These are phyloP conservation scores for Neonectria coccinea DNA, from an alignment of 2,329 filamentous ascomycete genomes.

Conservation along the genomic window DNA sequence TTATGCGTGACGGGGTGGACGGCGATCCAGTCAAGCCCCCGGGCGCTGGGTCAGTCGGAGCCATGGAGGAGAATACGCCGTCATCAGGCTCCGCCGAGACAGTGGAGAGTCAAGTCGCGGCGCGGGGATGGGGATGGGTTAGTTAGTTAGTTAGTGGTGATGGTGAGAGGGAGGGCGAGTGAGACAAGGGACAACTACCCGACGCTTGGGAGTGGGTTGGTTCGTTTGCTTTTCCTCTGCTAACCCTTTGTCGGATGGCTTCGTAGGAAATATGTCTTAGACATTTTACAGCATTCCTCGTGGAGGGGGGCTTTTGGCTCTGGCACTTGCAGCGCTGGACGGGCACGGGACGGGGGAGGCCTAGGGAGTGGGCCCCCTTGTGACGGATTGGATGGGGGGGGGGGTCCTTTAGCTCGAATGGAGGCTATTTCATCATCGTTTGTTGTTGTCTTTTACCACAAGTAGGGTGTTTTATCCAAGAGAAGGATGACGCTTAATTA, in stretches of 20 bases:
- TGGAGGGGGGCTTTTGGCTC: not conserved
- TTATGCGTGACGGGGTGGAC: conserved; percentile 3
- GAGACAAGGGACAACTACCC: conserved; percentile 10
- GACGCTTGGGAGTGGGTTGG: conserved; percentile 1
- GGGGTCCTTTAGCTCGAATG: too few species aligned
- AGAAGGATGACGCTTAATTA: too few species aligned
- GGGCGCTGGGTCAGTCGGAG: conserved; percentile 18
- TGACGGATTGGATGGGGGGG: not conserved
- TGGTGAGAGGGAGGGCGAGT: conserved; percentile 5
- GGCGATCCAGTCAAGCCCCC: conserved; percentile 6
- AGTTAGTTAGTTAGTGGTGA: not conserved
- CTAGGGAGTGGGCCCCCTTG: not conserved
- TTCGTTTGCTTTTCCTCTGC: too few species aligned
- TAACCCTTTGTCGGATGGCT: too few species aligned
- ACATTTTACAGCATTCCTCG: conserved; percentile 25
- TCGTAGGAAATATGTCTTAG: conserved; percentile 33
- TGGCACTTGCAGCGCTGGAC: conserved; percentile 3
- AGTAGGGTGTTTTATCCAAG: too few species aligned
- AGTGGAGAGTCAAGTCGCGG: not conserved
- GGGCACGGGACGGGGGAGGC: not conserved
- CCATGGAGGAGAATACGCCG: conserved; percentile 3
- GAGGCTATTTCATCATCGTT: not conserved
- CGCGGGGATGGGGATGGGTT: not conserved
- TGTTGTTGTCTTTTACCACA: not conserved
- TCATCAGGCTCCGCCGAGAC: conserved; percentile 24